Evolutionary conservation across 192 early-diverging fungal species (phyloP).

Genomic region (Backusella parvicylindrica): DNA sequence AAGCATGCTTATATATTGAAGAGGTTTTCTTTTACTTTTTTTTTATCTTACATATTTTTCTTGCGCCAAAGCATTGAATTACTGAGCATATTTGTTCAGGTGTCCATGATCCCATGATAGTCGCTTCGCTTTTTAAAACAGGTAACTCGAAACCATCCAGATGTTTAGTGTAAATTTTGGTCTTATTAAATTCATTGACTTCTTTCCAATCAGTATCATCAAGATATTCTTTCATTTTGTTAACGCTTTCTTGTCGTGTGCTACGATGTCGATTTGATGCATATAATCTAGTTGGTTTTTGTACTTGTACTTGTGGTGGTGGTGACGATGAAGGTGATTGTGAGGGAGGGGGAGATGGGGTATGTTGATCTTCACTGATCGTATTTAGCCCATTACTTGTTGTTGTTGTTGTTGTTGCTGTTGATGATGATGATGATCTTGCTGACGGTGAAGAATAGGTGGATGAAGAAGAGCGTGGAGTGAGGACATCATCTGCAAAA

Average conservation of each 20-base stretch:
- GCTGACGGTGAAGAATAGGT: not conserved
- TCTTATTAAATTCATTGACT: slow-evolving; percentile 25
- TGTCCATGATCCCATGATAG: slow-evolving; percentile 34
- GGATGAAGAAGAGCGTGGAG: not conserved
- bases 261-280: slow-evolving; percentile 36
- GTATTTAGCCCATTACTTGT: not conserved
- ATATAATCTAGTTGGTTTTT: slow-evolving; percentile 4
- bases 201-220: slow-evolving; percentile 38
- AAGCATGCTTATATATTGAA: slow-evolving; percentile 39
- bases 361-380: not conserved
- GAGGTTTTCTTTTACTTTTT: not conserved
- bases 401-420: not conserved
- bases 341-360: not conserved
- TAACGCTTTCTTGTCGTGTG: slow-evolving; percentile 16
- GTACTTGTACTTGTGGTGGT: not conserved
- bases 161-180: slow-evolving; percentile 37
- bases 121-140: slow-evolving; percentile 40
- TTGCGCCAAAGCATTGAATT: slow-evolving; percentile 31
- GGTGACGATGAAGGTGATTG: not conserved
- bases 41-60: slow-evolving; percentile 37
- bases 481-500: not conserved
- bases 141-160: slow-evolving; percentile 41
- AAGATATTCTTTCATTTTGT: slow-evolving; percentile 37
- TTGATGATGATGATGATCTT: not conserved
- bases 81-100: slow-evolving; percentile 30